These are phyloP conservation scores for Boletus fagicola DNA, from an alignment of 768 basidiomycete genomes.

Conservation along the genomic window DNA sequence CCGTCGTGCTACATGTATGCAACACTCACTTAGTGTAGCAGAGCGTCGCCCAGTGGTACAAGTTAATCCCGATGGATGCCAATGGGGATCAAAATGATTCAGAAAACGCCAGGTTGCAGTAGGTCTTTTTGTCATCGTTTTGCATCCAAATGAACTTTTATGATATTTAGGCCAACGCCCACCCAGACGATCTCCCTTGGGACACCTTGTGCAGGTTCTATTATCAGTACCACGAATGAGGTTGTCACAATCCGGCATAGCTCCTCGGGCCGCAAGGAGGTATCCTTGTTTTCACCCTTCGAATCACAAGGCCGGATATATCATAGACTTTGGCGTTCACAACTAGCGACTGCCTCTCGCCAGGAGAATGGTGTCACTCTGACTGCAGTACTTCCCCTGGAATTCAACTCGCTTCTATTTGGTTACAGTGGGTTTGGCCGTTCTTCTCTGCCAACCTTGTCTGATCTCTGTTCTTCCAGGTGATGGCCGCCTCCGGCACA, in stretches of 20 bases:
- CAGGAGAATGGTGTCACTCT: conserved; percentile 18
- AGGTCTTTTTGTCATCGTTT: conserved; percentile 3
- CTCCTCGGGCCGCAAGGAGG: conserved; percentile 18
- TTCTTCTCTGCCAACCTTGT: not conserved
- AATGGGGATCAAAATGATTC: conserved; percentile 8
- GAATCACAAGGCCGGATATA: conserved; percentile 7
- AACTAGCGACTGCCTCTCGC: not conserved
- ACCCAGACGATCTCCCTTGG: conserved; percentile 13
- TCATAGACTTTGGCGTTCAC: conserved; percentile 25
- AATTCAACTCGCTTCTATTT: conserved; percentile 54
- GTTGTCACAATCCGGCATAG: conserved; percentile 22
- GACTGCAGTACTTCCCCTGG: conserved; percentile 52
- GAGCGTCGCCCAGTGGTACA: conserved; percentile 23
- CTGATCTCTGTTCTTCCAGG: conserved; percentile 33
- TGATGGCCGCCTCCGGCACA: conserved; percentile 51
- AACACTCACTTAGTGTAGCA: conserved; percentile 8
- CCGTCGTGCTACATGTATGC: not conserved
- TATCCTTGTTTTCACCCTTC: conserved; percentile 12
- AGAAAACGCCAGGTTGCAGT: conserved; percentile 18
- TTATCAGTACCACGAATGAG: conserved; percentile 13
- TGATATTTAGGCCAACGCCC: conserved; percentile 11
- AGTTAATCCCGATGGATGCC: conserved; percentile 10
- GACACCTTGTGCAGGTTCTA: not conserved
- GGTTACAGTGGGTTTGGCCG: conserved; percentile 54
- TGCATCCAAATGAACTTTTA: conserved; percentile 3